These are phyloP conservation scores for Irpex sp. DNA, from an alignment of 1,284 basidiomycete genomes.

Conservation along the genomic window DNA sequence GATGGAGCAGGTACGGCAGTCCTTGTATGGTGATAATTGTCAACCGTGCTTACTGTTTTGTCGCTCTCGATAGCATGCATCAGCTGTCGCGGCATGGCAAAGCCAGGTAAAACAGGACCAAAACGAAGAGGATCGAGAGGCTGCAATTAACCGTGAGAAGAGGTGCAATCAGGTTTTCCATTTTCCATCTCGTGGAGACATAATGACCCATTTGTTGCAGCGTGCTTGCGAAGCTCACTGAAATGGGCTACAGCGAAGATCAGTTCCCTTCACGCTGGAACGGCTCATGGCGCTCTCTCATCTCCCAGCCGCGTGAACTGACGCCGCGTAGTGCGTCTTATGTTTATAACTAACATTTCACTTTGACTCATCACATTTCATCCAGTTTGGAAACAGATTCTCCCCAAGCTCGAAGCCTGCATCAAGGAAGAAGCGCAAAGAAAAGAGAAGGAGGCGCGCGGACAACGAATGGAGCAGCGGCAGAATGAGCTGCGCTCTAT, in stretches of 20 bases:
- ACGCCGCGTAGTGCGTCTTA: slow-evolving; percentile 5
- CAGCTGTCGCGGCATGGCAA: not conserved
- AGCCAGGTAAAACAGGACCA: not conserved
- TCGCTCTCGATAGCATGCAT: not conserved
- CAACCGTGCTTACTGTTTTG: no score
- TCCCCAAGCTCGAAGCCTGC: slow-evolving; percentile 8
- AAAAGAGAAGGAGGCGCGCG: not conserved
- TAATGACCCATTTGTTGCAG: not conserved
- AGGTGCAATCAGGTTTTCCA: not conserved
- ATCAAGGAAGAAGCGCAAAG: not conserved
- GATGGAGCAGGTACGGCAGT: not conserved
- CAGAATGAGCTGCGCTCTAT: not conserved
- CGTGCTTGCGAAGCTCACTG: slow-evolving; percentile 8
- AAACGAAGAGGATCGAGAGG: not conserved
- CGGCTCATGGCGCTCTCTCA: slow-evolving; percentile 1
- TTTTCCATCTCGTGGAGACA: no score
- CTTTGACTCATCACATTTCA: not conserved
- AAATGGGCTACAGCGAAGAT: slow-evolving; percentile 4
- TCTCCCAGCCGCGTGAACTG: slow-evolving; percentile 10
- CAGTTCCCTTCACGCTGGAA: slow-evolving; percentile 9
- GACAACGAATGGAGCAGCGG: not conserved
- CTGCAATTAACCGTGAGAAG: not conserved
- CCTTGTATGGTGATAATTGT: not conserved
- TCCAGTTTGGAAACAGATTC: slow-evolving; percentile 13
- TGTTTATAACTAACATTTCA: no score